Evolutionary conservation across 805 yeast species (phyloP).

Genomic region (Lipomyces lipofer): DNA sequence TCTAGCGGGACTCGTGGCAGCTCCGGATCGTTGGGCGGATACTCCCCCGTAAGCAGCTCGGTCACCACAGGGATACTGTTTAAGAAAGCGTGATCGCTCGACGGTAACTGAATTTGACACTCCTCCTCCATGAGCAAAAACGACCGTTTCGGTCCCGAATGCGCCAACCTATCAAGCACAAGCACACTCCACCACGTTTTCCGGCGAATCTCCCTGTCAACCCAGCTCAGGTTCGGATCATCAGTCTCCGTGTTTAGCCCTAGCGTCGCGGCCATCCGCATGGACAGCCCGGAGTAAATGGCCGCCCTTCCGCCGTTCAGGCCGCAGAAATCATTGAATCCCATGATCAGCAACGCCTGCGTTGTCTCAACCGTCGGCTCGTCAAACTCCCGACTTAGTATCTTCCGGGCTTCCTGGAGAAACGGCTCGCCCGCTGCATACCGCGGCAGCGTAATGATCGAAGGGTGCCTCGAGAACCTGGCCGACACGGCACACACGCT

Average conservation of each 20-base stretch:
- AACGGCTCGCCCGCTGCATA: constrained; percentile 34
- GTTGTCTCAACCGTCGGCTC: constrained; percentile 40
- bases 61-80: constrained; percentile 36
- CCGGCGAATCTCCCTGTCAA: constrained; percentile 40
- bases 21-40: constrained; percentile 30
- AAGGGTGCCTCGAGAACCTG: constrained; percentile 41
- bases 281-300: constrained; percentile 41
- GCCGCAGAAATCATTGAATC: constrained; percentile 41
- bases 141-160: constrained; percentile 39
- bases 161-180: constrained; percentile 41
- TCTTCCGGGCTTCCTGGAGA: constrained; percentile 32
- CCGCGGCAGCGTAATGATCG: constrained; percentile 32
- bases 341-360: constrained; percentile 40
- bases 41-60: constrained; percentile 32
- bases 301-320: constrained; percentile 40
- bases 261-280: constrained; percentile 41
- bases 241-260: constrained; percentile 36
- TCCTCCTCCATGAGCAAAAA: constrained; percentile 36
- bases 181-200: constrained; percentile 43
- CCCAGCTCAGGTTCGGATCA: constrained; percentile 37
- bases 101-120: constrained; percentile 36
- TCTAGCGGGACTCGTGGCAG: constrained; percentile 34
- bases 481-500: constrained; percentile 42
- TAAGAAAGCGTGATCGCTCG: constrained; percentile 35
- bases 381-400: constrained; percentile 36